A percentile compares a stretch with the other conserved stretches of the same genome.
These are phyloP conservation scores for Litsea cubeba DNA, from an alignment of 164 flowering plant species.

Conservation along the genomic window DNA sequence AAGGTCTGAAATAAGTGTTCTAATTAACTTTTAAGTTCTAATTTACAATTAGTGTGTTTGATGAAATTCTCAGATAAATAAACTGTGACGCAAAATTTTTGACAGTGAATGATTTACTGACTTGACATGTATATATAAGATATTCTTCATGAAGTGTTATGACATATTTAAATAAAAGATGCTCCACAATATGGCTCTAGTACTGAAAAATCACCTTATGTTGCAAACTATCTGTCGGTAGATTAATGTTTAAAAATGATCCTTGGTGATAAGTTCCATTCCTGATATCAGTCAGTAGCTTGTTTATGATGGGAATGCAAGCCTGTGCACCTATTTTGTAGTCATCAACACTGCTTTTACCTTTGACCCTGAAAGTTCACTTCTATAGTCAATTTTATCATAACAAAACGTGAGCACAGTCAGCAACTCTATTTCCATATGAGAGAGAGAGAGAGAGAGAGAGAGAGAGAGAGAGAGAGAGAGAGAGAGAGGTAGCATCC, in stretches of 20 bases:
- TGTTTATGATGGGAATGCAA: constrained; percentile 68
- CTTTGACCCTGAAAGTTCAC: constrained; percentile 44
- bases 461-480: constrained; percentile 2
- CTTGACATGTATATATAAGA: too few species aligned
- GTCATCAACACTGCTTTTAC: constrained; percentile 58
- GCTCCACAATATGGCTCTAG: background rate
- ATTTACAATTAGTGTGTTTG: too few species aligned
- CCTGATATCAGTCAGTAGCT: constrained; percentile 53
- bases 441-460: background rate
- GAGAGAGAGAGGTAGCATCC: background rate
- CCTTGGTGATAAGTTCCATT: constrained; percentile 45
- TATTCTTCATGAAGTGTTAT: too few species aligned
- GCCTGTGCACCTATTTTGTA: constrained; percentile 76
- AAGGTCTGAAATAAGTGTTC: too few species aligned
- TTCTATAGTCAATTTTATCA: background rate
- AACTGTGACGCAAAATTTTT: too few species aligned
- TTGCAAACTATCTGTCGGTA: constrained; percentile 35
- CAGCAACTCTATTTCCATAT: too few species aligned
- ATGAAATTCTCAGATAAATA: too few species aligned
- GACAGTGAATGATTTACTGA: too few species aligned
- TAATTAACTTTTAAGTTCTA: too few species aligned
- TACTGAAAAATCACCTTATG: constrained; percentile 5
- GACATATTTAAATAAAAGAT: too few species aligned
- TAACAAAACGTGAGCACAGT: background rate
- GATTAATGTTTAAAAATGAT: constrained; percentile 72